Conservation (phyloP, 176 grass and related monocot species). For the Triticum urartu region DNA sequence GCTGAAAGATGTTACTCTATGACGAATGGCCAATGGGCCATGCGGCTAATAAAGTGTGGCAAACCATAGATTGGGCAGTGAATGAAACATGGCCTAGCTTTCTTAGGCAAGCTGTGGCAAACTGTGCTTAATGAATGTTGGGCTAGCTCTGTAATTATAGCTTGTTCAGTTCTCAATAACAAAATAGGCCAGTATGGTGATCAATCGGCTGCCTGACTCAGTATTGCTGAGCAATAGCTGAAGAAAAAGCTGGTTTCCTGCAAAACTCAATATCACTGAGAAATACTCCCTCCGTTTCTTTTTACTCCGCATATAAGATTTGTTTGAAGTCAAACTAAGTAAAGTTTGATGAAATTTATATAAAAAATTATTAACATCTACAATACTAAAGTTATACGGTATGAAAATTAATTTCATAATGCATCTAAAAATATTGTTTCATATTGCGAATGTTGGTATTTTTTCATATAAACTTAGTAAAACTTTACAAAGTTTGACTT, state of each 20-base stretch:
- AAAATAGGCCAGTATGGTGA: not conserved
- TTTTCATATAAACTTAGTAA: no score
- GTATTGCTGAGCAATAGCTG: conserved; percentile 38
- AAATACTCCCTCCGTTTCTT: not conserved
- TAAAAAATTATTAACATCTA: no score
- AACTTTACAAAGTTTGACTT: no score
- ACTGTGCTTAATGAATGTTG: not conserved
- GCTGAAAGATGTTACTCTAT: not conserved
- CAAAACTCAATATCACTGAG: conserved; percentile 30
- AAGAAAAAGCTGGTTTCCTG: conserved; percentile 44
- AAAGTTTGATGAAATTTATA: no score
- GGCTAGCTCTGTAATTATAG: not conserved
- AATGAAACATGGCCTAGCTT: not conserved
- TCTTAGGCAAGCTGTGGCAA: not conserved
- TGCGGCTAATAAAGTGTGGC: not conserved
- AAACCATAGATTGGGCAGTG: not conserved
- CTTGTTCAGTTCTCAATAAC: not conserved
- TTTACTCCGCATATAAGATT: no score
- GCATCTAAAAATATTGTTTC: no score
- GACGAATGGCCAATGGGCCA: not conserved
- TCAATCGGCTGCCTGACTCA: not conserved
- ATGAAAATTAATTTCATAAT: no score
- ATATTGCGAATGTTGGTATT: no score
- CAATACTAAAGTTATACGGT: no score
- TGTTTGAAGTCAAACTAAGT: no score